Percentiles rank a stretch among this genome's conserved stretches.
Conservation (phyloP, 805 yeast species). For the Candida ipomoeae region DNA sequence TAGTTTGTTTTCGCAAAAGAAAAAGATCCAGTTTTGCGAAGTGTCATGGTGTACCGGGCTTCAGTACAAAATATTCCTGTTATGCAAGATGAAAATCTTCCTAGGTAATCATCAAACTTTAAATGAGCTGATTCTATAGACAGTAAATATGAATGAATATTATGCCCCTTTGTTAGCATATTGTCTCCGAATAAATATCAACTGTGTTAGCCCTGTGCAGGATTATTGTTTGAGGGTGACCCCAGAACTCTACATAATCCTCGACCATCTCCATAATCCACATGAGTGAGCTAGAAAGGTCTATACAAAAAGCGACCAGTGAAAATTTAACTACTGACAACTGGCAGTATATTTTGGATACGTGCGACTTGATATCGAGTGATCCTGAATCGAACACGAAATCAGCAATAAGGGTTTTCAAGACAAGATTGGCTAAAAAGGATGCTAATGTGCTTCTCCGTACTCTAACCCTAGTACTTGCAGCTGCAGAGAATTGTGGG, state of each 20-base stretch:
- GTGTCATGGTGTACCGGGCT: neutral
- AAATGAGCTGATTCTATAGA: neutral
- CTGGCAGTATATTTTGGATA: slow-evolving; percentile 43
- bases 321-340: slow-evolving; percentile 39
- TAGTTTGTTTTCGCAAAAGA: slow-evolving; percentile 1
- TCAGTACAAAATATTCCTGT: neutral
- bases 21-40: slow-evolving; percentile 1
- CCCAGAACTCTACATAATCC: neutral
- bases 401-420: slow-evolving; percentile 26
- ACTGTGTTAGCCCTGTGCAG: neutral
- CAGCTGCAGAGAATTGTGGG: slow-evolving; percentile 44
- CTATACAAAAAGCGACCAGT: slow-evolving; percentile 38
- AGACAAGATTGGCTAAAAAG: slow-evolving; percentile 22
- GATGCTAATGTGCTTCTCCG: slow-evolving; percentile 42
- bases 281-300: slow-evolving; percentile 15
- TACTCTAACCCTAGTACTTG: slow-evolving; percentile 32
- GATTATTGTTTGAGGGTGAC: neutral
- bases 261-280: neutral
- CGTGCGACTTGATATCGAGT: slow-evolving; percentile 34
- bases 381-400: slow-evolving; percentile 38
- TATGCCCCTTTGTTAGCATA: neutral
- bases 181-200: neutral
- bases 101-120: neutral
- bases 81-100: neutral
- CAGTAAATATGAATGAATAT: neutral